phyloP scores from a whole-genome alignment of 2,329 filamentous ascomycete species.

The Pseudogymnoascus sp. region DNA sequence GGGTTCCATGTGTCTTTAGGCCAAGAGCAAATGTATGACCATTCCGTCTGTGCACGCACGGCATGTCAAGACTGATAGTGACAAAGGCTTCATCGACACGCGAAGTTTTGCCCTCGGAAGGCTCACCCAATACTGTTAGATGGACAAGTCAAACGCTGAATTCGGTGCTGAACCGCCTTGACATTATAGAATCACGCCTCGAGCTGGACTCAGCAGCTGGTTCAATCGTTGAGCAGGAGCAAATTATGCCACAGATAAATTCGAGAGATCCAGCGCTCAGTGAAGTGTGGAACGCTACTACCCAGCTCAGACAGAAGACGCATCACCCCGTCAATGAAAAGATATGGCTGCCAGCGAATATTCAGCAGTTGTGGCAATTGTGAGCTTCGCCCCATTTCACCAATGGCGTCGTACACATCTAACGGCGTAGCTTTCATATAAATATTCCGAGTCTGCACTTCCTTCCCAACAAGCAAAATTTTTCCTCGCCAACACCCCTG shows the following conservation, averaged over 20 bases:
- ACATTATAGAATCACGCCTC: conserved; percentile 17
- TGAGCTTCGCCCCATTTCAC: conserved; percentile 12
- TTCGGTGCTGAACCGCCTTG: conserved; percentile 16
- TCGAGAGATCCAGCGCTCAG: conserved; percentile 18
- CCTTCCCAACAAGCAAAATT: conserved; percentile 34
- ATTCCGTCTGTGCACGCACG: conserved; percentile 9
- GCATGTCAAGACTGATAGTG: conserved; percentile 13
- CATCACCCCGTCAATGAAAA: conserved; percentile 19
- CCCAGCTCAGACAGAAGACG: conserved; percentile 23
- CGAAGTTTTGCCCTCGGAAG: conserved; percentile 14
- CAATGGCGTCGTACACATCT: not conserved
- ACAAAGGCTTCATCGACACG: conserved; percentile 13
- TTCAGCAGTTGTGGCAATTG: conserved; percentile 31
- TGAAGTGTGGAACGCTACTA: conserved; percentile 26
- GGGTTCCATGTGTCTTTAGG: conserved; percentile 33
- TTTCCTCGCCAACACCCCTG: conserved; percentile 34
- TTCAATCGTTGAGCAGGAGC: conserved; percentile 13
- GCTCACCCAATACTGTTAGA: conserved; percentile 8
- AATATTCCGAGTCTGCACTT: conserved; percentile 38
- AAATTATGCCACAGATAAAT: conserved; percentile 12
- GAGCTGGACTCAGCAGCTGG: conserved; percentile 12
- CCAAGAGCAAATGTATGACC: conserved; percentile 32
- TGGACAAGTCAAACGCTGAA: conserved; percentile 14
- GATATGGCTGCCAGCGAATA: conserved; percentile 28
- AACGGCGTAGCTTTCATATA: conserved; percentile 32